phyloP scores from a whole-genome alignment of 257 asterid genomes.

The Nicotiana noctiflora region DNA sequence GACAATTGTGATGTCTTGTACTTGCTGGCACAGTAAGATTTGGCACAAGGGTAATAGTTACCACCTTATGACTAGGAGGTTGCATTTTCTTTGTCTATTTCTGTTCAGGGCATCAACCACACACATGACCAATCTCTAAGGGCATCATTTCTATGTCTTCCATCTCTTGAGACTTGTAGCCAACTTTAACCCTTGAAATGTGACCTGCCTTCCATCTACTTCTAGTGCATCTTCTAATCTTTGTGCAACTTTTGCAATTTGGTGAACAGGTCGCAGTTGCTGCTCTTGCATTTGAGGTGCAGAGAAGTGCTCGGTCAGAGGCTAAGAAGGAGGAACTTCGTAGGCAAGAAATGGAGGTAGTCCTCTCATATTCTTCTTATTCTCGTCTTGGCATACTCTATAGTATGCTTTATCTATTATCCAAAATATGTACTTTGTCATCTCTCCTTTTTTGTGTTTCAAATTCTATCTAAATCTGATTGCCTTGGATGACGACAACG shows the following conservation, averaged over 20 bases:
- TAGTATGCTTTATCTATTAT: not conserved
- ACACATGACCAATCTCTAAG: not conserved
- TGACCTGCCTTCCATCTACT: not conserved
- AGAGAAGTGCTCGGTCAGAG: constrained; percentile 85
- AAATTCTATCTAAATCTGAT: not conserved
- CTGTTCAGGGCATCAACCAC: not conserved
- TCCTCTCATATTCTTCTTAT: not conserved
- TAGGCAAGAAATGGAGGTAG: constrained; percentile 71
- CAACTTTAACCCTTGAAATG: not conserved
- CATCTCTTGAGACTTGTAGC: not conserved
- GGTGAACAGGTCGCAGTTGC: constrained; percentile 73
- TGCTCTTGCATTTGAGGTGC: constrained; percentile 80
- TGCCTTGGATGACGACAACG: not conserved
- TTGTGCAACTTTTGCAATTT: constrained; percentile 5
- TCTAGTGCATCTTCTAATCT: not conserved
- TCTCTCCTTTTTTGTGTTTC: not conserved
- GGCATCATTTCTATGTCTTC: not conserved
- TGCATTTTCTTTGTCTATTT: not conserved
- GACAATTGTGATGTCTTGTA: constrained; percentile 1
- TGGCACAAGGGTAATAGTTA: not conserved
- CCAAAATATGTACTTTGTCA: not conserved
- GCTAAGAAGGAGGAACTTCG: constrained; percentile 89
- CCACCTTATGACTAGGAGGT: not conserved
- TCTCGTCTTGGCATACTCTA: not conserved
- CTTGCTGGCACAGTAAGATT: not conserved